phyloP scores from a whole-genome alignment of 2,329 filamentous ascomycete species.

The Chrysosphaeria jannelii region DNA sequence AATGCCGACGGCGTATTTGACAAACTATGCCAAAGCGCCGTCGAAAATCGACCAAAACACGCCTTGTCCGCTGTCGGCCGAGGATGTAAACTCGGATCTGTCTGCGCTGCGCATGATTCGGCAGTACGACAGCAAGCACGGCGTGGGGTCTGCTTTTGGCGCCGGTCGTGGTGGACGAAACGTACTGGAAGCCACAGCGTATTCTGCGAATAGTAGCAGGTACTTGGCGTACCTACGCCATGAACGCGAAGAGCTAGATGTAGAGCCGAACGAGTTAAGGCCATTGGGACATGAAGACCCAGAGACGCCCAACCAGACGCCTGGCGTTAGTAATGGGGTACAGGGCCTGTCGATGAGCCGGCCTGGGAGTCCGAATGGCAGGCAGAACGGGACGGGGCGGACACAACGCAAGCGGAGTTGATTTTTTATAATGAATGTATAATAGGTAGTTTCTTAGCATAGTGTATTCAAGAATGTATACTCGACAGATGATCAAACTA shows the following conservation, averaged over 20 bases:
- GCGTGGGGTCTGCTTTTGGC: slow-evolving; percentile 24
- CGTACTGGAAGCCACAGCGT: slow-evolving; percentile 22
- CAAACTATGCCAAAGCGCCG: slow-evolving; percentile 27
- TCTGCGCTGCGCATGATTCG: slow-evolving; percentile 26
- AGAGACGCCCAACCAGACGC: no score
- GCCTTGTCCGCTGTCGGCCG: slow-evolving; percentile 17
- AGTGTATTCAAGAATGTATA: not conserved
- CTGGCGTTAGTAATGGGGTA: no score
- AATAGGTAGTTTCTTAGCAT: not conserved
- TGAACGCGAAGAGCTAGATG: no score
- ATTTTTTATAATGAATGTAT: slow-evolving; percentile 1
- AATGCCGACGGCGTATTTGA: slow-evolving; percentile 24
- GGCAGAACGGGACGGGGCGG: not conserved
- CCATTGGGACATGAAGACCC: no score
- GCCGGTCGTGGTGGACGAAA: slow-evolving; percentile 20
- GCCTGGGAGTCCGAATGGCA: no score
- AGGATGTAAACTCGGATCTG: slow-evolving; percentile 23
- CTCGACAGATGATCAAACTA: slow-evolving; percentile 6
- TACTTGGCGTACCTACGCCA: slow-evolving; percentile 18
- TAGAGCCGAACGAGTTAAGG: slow-evolving; percentile 13
- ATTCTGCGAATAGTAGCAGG: slow-evolving; percentile 15
- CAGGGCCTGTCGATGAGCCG: no score
- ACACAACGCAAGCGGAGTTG: not conserved
- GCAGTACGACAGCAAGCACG: slow-evolving; percentile 22
- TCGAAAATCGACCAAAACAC: slow-evolving; percentile 24